Base-by-base conservation (phyloP, 2,329 filamentous ascomycete species). In the Colletotrichum sp. region DNA sequence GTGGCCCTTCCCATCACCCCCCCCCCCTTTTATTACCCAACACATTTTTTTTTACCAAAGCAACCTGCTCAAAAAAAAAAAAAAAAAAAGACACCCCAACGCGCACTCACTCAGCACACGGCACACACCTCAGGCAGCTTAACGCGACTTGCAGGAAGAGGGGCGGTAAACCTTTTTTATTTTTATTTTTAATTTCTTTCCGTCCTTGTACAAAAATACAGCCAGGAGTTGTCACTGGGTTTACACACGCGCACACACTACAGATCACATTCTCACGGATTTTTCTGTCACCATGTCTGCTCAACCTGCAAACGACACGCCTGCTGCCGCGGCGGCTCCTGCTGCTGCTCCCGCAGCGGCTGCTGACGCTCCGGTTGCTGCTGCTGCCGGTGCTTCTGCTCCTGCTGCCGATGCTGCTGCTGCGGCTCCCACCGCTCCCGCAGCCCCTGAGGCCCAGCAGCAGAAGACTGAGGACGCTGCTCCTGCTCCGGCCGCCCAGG, bases 251-350 rank as follows among this genome's bases (percentile, higher is more conserved):
- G n/a, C 43, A 48, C 38, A 43, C 55, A 55, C 21, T 8, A 48
- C 59, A 63, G 32, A n/a, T 69, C 34, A 58, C 63, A 63, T 52
- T 21, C 56, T 55, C 36, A 52, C 21, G 30, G 59, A 18, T 21
- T 64, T 58, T 43, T 34, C 52, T 59, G 55, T 55, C 67, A 78
- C 69, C 77, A 84, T 84, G 82, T 77, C 83, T 74, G 67, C 80
- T 48, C 74, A 76, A 26, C 16, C 67, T 26, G 61, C 66, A 80
- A 83, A 76, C 79, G 83, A 61, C 59, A 73, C 63, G 26, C 76
- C 55, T 64, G 63, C 55, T 21, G 63, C 55, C 18, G 30, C 69
- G 18, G 74, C 52, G 12, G 58, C 69, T n/a, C 48, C 71, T 65
- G 59, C 58, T 74, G 68, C 63, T 13, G 68, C 67, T 43, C n/a